Percentiles rank a stretch among this genome's conserved stretches.
Conservation (phyloP, 1,284 basidiomycete genomes). For the Gymnopus androsaceus region DNA sequence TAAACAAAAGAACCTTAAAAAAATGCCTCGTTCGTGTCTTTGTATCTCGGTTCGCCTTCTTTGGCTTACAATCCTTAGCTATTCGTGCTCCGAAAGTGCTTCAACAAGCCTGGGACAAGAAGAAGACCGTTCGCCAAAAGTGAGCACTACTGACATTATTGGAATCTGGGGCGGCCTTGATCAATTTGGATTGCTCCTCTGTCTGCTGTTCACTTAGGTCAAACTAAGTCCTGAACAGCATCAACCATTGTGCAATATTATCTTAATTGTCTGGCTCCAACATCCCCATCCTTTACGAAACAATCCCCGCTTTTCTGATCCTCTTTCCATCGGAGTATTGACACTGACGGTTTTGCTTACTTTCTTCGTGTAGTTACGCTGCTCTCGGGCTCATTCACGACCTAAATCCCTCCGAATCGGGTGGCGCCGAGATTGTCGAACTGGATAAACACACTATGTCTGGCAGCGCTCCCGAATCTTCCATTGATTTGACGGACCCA, state of each 20-base stretch:
- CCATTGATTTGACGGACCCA: conserved; percentile 6
- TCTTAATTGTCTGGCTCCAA: background rate
- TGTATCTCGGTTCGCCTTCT: background rate
- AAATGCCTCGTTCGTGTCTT: conserved; percentile 62
- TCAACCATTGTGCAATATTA: conserved; percentile 2
- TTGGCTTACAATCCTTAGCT: conserved; percentile 42
- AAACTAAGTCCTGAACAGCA: background rate
- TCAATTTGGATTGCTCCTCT: background rate
- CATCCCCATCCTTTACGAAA: background rate
- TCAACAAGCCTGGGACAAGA: conserved; percentile 86
- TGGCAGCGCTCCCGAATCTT: conserved; percentile 4
- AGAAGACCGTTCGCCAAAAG: conserved; percentile 94
- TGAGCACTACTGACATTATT: conserved; percentile 42
- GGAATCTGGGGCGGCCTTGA: background rate
- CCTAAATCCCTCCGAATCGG: conserved; percentile 65
- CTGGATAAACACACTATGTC: conserved; percentile 14
- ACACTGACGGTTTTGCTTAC: conserved; percentile 8
- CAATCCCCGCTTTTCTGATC: conserved; percentile 3
- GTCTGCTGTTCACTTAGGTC: conserved; percentile 4
- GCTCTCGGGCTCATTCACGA: conserved; percentile 72
- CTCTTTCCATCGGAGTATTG: background rate
- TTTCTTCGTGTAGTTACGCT: conserved; percentile 60
- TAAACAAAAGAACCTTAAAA: conserved; percentile 76
- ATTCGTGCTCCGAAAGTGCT: conserved; percentile 84
- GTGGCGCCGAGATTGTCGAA: conserved; percentile 50